Evolutionary conservation across 257 asterid species (phyloP).

Genomic region (Sherardia arvensis): DNA sequence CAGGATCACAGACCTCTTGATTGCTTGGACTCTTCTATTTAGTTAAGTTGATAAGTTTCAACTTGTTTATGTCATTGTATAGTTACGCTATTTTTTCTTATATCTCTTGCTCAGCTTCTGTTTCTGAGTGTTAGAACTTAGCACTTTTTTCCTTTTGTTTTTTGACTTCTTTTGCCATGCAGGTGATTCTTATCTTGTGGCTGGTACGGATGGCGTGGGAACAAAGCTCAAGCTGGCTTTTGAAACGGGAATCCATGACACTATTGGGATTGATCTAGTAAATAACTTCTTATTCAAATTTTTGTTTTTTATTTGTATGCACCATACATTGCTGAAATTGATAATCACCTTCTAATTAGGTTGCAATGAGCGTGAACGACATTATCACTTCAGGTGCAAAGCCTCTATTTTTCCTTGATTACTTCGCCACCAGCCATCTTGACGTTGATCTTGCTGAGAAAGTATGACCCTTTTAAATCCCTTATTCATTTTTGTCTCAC

Average conservation of each 20-base stretch:
- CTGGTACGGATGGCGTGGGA: conserved; percentile 98
- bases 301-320: background rate
- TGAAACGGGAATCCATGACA: conserved; percentile 90
- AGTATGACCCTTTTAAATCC: conserved; percentile 24
- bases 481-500: background rate
- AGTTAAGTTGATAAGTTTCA: background rate
- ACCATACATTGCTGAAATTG: conserved; percentile 3
- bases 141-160: background rate
- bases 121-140: background rate
- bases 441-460: conserved; percentile 97
- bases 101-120: background rate
- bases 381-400: conserved; percentile 95
- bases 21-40: background rate
- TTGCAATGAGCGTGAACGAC: conserved; percentile 99
- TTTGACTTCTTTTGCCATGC: conserved; percentile 1
- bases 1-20: background rate
- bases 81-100: background rate
- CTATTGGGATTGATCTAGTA: conserved; percentile 97
- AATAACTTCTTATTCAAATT: background rate
- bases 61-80: background rate
- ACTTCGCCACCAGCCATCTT: conserved; percentile 81
- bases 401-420: conserved; percentile 95
- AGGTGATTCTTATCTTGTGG: conserved; percentile 93
- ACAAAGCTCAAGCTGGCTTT: conserved; percentile 92
- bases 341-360: conserved; percentile 32